Evolutionary conservation across 306 rosid genomes (phyloP).

Genomic region (Mucuna pruriens): DNA sequence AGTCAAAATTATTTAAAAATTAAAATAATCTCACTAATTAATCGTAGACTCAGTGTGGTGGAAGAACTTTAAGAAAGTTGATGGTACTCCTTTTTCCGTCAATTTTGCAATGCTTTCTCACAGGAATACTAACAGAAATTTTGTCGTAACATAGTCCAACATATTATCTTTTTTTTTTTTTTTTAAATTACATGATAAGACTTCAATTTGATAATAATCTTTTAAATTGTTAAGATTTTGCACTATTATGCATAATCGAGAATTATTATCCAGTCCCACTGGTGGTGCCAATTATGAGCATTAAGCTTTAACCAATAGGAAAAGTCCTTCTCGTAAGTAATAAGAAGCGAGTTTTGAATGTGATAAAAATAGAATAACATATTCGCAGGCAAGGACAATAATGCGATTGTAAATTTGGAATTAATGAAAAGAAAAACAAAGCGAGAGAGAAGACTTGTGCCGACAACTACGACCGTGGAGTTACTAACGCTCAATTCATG

Average conservation of each 20-base stretch:
- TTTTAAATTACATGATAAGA: not conserved
- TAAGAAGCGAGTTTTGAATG: not conserved
- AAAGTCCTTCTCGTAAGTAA: not conserved
- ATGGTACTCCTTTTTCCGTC: not conserved
- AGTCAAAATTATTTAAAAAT: too few species aligned
- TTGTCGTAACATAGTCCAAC: not conserved
- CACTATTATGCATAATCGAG: not conserved
- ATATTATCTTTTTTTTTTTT: not conserved
- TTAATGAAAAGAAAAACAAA: not conserved
- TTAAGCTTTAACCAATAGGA: not conserved
- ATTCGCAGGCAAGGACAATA: not conserved
- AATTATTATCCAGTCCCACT: not conserved
- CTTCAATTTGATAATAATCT: not conserved
- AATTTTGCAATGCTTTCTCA: constrained; percentile 21
- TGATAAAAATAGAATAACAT: not conserved
- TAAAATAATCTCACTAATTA: too few species aligned
- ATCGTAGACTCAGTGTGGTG: too few species aligned
- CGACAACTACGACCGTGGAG: constrained; percentile 4
- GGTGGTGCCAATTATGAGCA: not conserved
- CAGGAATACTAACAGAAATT: not conserved
- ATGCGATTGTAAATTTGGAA: not conserved
- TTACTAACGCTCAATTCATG: not conserved
- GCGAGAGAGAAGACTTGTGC: not conserved
- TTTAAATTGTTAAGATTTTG: not conserved
- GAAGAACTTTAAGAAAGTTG: not conserved